Percentiles rank a stretch among this genome's conserved stretches.
phyloP scores from a whole-genome alignment of 148 eudicot genomes.

The Camellia sinensis region DNA sequence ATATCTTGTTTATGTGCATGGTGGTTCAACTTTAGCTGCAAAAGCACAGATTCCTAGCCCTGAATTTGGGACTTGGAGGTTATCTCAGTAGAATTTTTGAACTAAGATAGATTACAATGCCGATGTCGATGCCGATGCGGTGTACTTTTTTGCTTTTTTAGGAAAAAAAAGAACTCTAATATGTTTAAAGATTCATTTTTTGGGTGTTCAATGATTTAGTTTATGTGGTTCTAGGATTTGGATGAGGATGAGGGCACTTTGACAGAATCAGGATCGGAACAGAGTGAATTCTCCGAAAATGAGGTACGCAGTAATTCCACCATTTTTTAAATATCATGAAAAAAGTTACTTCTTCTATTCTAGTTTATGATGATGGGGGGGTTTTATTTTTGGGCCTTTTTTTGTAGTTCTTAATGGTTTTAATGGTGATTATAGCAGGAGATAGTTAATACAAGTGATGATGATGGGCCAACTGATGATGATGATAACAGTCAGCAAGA shows the following conservation, averaged over 20 bases:
- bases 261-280: slow-evolving; percentile 36
- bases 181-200: background rate
- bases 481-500: slow-evolving; percentile 10
- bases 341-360: background rate
- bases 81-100: no score
- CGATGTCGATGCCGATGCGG: no score
- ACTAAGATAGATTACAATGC: background rate
- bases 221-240: slow-evolving; percentile 20
- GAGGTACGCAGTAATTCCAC: slow-evolving; percentile 54
- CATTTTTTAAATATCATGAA: background rate
- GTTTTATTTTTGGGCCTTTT: background rate
- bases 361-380: background rate
- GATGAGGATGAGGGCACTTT: slow-evolving; percentile 30
- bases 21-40: background rate
- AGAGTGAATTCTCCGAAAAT: slow-evolving; percentile 32
- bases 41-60: background rate
- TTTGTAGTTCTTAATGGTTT: background rate
- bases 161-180: no score
- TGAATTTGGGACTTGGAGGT: background rate
- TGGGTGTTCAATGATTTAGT: background rate
- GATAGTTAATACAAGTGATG: slow-evolving; percentile 13
- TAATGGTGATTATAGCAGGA: slow-evolving; percentile 21
- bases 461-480: slow-evolving; percentile 21
- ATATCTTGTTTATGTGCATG: background rate
- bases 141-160: no score